These are phyloP conservation scores for Stephania yunnanensis DNA, from an alignment of 164 flowering plant genomes.

Conservation along the genomic window DNA sequence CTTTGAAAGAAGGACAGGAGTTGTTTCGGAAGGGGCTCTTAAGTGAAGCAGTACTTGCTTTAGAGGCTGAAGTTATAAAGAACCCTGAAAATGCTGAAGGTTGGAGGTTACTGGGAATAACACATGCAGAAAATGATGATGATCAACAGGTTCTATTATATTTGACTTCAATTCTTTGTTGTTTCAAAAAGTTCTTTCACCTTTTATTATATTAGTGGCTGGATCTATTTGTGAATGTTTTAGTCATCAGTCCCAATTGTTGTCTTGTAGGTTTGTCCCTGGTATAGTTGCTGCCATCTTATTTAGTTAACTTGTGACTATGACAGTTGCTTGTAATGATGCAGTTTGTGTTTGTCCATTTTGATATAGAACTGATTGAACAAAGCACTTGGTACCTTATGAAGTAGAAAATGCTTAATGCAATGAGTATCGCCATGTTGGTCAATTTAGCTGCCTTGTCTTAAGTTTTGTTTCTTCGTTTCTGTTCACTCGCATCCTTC, in stretches of 20 bases:
- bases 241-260: neutral
- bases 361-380: neutral
- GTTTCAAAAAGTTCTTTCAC: neutral
- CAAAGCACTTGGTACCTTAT: neutral
- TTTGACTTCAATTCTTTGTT: neutral
- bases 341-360: neutral
- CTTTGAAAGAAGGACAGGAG: slow-evolving; percentile 94
- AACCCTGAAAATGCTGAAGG: slow-evolving; percentile 97
- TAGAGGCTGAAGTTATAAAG: slow-evolving; percentile 92
- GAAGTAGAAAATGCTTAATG: neutral
- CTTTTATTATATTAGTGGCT: neutral
- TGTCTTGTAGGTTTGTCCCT: neutral
- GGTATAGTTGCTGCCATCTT: neutral
- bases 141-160: slow-evolving; percentile 75
- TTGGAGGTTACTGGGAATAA: slow-evolving; percentile 96
- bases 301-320: neutral
- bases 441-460: neutral
- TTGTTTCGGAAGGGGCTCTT: slow-evolving; percentile 90
- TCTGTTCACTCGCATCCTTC: neutral
- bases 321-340: neutral
- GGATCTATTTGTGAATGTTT: neutral
- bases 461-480: neutral
- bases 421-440: neutral
- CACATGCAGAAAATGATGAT: slow-evolving; percentile 99
- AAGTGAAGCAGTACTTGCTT: slow-evolving; percentile 98